phyloP scores from a whole-genome alignment of 768 basidiomycete species.

The Ramaria rubella region DNA sequence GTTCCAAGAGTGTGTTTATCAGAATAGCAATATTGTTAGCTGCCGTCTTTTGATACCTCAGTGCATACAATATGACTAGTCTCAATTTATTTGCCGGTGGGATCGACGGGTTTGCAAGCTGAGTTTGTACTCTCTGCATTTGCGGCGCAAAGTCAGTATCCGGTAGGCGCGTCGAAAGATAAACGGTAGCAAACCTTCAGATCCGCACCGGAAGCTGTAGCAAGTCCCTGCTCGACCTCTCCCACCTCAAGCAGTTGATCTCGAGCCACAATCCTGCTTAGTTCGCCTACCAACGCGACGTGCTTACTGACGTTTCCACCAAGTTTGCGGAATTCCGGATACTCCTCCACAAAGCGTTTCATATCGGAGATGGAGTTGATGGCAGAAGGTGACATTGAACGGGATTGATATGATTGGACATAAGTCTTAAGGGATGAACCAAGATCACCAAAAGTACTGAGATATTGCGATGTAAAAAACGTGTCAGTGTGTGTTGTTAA shows the following conservation, averaged over 20 bases:
- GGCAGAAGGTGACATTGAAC: slow-evolving; percentile 67
- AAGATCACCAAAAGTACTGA: slow-evolving; percentile 94
- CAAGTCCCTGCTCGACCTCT: slow-evolving; percentile 94
- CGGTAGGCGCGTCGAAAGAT: background rate
- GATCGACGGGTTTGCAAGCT: slow-evolving; percentile 62
- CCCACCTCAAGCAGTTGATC: slow-evolving; percentile 85
- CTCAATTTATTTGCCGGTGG: slow-evolving; percentile 81
- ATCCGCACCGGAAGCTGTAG: slow-evolving; percentile 87
- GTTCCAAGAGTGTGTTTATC: slow-evolving; percentile 65
- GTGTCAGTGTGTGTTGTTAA: slow-evolving; percentile 86
- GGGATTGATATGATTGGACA: slow-evolving; percentile 87
- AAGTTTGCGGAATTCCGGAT: slow-evolving; percentile 93
- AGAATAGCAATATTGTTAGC: slow-evolving; percentile 74
- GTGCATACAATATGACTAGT: slow-evolving; percentile 83
- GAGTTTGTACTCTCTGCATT: slow-evolving; percentile 71
- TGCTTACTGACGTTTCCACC: slow-evolving; percentile 99
- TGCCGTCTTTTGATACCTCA: slow-evolving; percentile 90
- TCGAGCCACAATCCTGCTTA: slow-evolving; percentile 81
- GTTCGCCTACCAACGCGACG: slow-evolving; percentile 92
- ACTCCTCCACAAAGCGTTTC: slow-evolving; percentile 97
- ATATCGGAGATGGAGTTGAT: slow-evolving; percentile 96
- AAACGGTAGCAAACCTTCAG: slow-evolving; percentile 42
- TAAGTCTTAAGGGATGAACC: slow-evolving; percentile 88
- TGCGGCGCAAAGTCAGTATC: background rate
- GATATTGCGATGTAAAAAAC: slow-evolving; percentile 86